A percentile compares a stretch with the other conserved stretches of the same genome.
Conservation (phyloP, 805 yeast genomes). For the Pichia exigua region DNA sequence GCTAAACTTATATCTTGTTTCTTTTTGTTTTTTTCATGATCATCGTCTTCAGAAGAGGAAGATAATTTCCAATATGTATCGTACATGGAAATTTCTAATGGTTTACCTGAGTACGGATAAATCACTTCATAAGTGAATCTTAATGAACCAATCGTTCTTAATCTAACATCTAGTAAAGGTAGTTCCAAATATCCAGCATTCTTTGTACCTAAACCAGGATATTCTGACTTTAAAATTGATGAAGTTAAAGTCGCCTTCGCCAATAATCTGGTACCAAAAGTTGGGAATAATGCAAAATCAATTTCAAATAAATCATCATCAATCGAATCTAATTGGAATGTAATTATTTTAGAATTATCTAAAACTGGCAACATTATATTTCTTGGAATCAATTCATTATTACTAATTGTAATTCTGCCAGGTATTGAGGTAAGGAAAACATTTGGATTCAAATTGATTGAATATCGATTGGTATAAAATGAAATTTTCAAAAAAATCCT, state of each 20-base stretch:
- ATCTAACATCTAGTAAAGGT: slow-evolving; percentile 75
- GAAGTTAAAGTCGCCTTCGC: slow-evolving; percentile 83
- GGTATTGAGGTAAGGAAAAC: slow-evolving; percentile 46
- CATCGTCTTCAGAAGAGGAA: slow-evolving; percentile 30
- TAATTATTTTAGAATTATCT: slow-evolving; percentile 53
- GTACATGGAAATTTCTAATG: slow-evolving; percentile 82
- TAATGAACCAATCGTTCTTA: slow-evolving; percentile 76
- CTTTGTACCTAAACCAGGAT: slow-evolving; percentile 33
- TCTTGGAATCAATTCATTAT: slow-evolving; percentile 80
- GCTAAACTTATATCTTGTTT: slow-evolving; percentile 27
- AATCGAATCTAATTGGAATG: slow-evolving; percentile 77
- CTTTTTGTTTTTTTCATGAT: not conserved
- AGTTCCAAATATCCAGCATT: slow-evolving; percentile 37
- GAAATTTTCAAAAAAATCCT: slow-evolving; percentile 76
- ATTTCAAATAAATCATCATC: slow-evolving; percentile 58
- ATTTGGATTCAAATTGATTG: slow-evolving; percentile 38
- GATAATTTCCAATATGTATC: slow-evolving; percentile 98
- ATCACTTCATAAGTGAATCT: slow-evolving; percentile 74
- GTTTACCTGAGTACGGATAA: slow-evolving; percentile 77
- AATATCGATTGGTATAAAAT: slow-evolving; percentile 44
- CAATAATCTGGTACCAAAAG: slow-evolving; percentile 85
- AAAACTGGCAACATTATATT: slow-evolving; percentile 73
- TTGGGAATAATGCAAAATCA: slow-evolving; percentile 87
- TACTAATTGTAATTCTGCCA: slow-evolving; percentile 75
- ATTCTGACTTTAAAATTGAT: slow-evolving; percentile 33